phyloP scores from a whole-genome alignment of 2,329 filamentous ascomycete genomes.

The Leptodontidium sp. region DNA sequence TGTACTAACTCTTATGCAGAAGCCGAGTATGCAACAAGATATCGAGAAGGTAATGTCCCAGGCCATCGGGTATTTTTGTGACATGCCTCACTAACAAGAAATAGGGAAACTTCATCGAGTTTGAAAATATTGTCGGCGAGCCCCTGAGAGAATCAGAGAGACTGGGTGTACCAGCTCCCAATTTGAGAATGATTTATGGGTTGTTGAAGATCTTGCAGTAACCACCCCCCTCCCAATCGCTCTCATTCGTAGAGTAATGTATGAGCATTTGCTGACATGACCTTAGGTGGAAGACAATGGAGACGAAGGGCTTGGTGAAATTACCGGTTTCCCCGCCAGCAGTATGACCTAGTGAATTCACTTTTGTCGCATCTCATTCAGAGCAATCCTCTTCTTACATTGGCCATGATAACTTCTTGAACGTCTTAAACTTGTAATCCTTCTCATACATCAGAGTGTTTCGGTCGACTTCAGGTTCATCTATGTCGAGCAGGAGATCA shows the following conservation, averaged over 20 bases:
- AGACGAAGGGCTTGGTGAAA: conserved; percentile 51
- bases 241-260: not conserved
- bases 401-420: no score
- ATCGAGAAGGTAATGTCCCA: conserved; percentile 54
- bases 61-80: not conserved
- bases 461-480: no score
- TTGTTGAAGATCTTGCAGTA: conserved; percentile 59
- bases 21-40: conserved; percentile 57
- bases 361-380: no score
- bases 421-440: no score
- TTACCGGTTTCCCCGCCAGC: not conserved
- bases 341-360: no score
- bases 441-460: no score
- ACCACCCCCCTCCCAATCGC: not conserved
- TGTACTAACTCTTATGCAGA: not conserved
- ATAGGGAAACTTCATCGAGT: conserved; percentile 62
- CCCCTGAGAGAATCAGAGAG: conserved; percentile 58
- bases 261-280: not conserved
- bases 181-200: conserved; percentile 62
- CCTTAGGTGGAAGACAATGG: conserved; percentile 45
- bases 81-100: not conserved
- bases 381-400: no score
- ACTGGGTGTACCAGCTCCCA: conserved; percentile 58
- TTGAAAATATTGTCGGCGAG: conserved; percentile 63
- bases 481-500: no score